Evolutionary conservation across 1,284 basidiomycete genomes (phyloP).

Genomic region (Malassezia psittaci): DNA sequence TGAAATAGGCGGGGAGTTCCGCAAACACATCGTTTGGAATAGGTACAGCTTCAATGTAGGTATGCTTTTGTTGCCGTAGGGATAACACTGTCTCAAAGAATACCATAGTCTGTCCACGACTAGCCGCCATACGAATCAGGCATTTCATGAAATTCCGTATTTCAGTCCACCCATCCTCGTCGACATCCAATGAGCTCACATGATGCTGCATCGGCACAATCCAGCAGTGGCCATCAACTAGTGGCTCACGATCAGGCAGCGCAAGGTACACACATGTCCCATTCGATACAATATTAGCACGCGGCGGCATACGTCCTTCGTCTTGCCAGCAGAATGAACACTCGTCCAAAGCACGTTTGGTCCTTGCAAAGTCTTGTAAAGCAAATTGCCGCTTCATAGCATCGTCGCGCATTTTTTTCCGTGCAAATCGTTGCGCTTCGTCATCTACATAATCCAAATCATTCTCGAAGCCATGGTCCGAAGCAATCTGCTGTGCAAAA

Average conservation of each 20-base stretch:
- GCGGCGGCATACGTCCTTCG: slow-evolving; percentile 56
- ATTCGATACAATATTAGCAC: slow-evolving; percentile 74
- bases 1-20: slow-evolving; percentile 82
- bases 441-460: slow-evolving; percentile 79
- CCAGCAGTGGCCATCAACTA: slow-evolving; percentile 76
- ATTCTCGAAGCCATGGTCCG: slow-evolving; percentile 68
- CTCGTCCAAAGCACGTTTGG: slow-evolving; percentile 72
- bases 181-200: slow-evolving; percentile 77
- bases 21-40: slow-evolving; percentile 74
- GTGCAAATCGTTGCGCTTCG: slow-evolving; percentile 79
- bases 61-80: slow-evolving; percentile 77
- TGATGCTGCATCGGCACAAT: slow-evolving; percentile 88
- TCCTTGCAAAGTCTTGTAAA: slow-evolving; percentile 88
- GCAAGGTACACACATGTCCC: slow-evolving; percentile 81
- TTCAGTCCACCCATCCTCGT: slow-evolving; percentile 84
- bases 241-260: slow-evolving; percentile 72
- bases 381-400: slow-evolving; percentile 94
- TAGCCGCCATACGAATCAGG: slow-evolving; percentile 79
- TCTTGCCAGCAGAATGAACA: slow-evolving; percentile 57
- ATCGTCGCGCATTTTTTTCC: slow-evolving; percentile 87
- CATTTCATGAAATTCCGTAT: slow-evolving; percentile 88
- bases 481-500: slow-evolving; percentile 74
- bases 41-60: slow-evolving; percentile 79
- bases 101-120: slow-evolving; percentile 71
- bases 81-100: slow-evolving; percentile 87